Evolutionary conservation across 345 rosid species (phyloP), one percentile per base, ranked within the genome.

Genomic region (Zanthoxylum bungeanum): DNA sequence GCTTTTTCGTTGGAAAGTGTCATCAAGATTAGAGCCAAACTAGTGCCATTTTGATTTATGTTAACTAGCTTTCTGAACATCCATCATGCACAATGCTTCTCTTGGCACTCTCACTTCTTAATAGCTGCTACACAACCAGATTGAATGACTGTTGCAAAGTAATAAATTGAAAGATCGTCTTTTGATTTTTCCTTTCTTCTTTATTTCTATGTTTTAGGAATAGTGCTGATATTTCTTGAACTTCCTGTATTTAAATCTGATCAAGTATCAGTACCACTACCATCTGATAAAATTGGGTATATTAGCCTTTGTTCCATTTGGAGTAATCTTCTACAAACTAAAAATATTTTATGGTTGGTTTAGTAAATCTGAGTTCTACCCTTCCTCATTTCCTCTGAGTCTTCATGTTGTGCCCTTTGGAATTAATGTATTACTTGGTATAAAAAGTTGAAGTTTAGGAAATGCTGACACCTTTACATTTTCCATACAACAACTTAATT

Each of bases 161-260:
- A 14, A 64, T 64, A 9, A 14, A 42, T 49, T 19, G 21, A 47
- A 47, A 47, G 40, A 31, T 34, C 12, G 19, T 4, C 17, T 6
- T 65, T 47, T 19, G 21, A 4, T 52, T n/a, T 47, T 30, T 56
- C 40, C 51, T 56, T 68, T 12, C 22, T 57, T 30, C 22, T n/a
- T 24, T 19, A 21, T 57, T 64, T 46, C 11, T 56, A 37, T 37
- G 21, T 31, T 31, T 72, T 24, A 11, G 50, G 55, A 51, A 12
- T n/a, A 53, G 49, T 57, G 59, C 64, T 47, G 33, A 12, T 69
- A 44, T 66, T 30, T 25, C 14, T 27, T 17, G n/a, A 73, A 37
- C 7, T 46, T 72, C 3, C 31, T 50, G 12, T 65, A 52, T 70
- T 34, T 19, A 66, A 22, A 19, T 47, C 12, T 72, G 49, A 79